Percentiles rank a stretch among this genome's conserved stretches.
These are phyloP conservation scores for Skeletonema tropicum DNA, from an alignment of 108 stramenopile species.

Conservation along the genomic window DNA sequence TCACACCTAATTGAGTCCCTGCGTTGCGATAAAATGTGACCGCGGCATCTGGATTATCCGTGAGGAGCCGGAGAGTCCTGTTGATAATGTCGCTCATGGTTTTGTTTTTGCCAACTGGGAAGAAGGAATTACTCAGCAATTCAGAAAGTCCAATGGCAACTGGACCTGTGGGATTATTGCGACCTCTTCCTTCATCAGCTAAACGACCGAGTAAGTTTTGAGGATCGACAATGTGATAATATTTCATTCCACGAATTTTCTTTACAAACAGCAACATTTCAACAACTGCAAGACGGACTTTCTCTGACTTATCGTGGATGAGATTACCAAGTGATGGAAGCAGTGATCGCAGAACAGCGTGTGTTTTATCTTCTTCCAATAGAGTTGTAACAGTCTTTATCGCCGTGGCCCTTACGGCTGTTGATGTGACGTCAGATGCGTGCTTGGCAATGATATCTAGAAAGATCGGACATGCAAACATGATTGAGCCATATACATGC, in stretches of 20 bases:
- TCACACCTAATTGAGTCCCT: constrained; percentile 59
- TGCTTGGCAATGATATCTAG: constrained; percentile 82
- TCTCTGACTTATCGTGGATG: constrained; percentile 92
- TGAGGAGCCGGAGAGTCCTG: constrained; percentile 79
- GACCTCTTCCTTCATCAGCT: constrained; percentile 60
- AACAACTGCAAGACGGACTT: constrained; percentile 86
- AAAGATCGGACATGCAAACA: not conserved
- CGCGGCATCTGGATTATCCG: constrained; percentile 78
- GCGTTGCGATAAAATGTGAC: constrained; percentile 86
- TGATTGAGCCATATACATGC: not conserved
- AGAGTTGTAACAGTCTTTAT: constrained; percentile 74
- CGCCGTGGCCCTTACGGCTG: constrained; percentile 82
- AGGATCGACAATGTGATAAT: constrained; percentile 93
- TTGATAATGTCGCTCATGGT: constrained; percentile 72
- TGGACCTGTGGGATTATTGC: constrained; percentile 56
- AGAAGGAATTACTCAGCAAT: constrained; percentile 90
- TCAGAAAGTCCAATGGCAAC: constrained; percentile 72
- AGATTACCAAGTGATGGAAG: constrained; percentile 86
- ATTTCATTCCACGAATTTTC: constrained; percentile 77
- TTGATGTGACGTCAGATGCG: constrained; percentile 84
- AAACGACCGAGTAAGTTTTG: constrained; percentile 84
- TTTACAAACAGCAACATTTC: constrained; percentile 86
- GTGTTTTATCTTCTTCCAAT: constrained; percentile 74
- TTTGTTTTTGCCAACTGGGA: constrained; percentile 76
- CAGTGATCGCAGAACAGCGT: constrained; percentile 84